A percentile compares a stretch with the other conserved stretches of the same genome.
phyloP scores from a whole-genome alignment of 1,284 basidiomycete genomes.

The Porphyrellus sp. region DNA sequence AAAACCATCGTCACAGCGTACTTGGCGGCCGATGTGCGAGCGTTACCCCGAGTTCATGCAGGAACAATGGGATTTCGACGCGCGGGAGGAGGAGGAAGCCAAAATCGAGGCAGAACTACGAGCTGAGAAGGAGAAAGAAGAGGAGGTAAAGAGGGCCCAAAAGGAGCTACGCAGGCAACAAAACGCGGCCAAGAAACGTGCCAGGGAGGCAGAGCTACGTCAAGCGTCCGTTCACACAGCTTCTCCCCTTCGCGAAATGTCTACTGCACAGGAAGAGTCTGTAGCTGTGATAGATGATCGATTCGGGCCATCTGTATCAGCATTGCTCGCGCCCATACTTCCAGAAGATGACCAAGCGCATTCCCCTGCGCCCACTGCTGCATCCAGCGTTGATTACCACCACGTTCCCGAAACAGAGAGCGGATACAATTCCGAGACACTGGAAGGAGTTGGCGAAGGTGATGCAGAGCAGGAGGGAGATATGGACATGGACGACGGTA shows the following conservation, averaged over 20 bases:
- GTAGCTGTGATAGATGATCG: constrained; percentile 22
- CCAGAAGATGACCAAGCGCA: constrained; percentile 35
- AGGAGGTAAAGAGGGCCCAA: constrained; percentile 49
- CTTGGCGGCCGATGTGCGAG: constrained; percentile 75
- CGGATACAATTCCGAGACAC: constrained; percentile 46
- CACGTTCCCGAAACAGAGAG: constrained; percentile 39
- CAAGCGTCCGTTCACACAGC: constrained; percentile 27
- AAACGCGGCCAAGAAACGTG: constrained; percentile 50
- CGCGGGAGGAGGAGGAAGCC: constrained; percentile 60
- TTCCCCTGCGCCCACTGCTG: constrained; percentile 50
- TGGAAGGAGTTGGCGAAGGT: constrained; percentile 30
- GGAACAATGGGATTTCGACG: constrained; percentile 74
- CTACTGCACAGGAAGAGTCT: constrained; percentile 24
- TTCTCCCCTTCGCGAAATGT: constrained; percentile 30
- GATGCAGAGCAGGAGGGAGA: constrained; percentile 32
- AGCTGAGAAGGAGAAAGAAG: constrained; percentile 43
- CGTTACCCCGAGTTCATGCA: constrained; percentile 76
- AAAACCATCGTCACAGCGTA: constrained; percentile 38
- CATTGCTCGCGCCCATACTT: constrained; percentile 21
- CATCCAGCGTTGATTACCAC: constrained; percentile 45
- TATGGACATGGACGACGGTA: constrained; percentile 24
- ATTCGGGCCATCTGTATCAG: constrained; percentile 25
- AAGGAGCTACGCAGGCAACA: constrained; percentile 50
- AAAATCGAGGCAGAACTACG: constrained; percentile 40
- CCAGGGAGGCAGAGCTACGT: constrained; percentile 36